Evolutionary conservation across 1,284 basidiomycete genomes (phyloP).

Genomic region (Pyrrhoderma lamaoense): DNA sequence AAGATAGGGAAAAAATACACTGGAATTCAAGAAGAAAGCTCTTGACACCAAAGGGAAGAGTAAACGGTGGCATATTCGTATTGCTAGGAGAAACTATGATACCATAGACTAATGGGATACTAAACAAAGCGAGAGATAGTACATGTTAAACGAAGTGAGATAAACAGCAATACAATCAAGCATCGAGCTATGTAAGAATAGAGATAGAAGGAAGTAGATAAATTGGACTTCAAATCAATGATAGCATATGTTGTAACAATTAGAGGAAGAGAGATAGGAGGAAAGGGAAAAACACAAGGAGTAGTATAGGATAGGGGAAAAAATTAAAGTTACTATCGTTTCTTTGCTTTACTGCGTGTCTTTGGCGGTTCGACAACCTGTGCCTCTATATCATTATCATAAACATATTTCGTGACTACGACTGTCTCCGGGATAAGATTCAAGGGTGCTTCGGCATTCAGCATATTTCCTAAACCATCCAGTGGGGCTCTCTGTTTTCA

Average conservation of each 20-base stretch:
- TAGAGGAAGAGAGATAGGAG: neutral
- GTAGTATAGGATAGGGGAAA: neutral
- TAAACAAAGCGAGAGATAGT: too few relatives aligned
- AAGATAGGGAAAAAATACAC: too few relatives aligned
- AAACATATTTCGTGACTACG: constrained; percentile 73
- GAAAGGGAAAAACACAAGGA: neutral
- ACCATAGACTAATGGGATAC: too few relatives aligned
- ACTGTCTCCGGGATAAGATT: constrained; percentile 62
- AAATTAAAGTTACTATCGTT: constrained; percentile 23
- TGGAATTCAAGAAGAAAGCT: too few relatives aligned
- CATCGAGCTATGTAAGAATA: too few relatives aligned
- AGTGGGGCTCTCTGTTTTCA: constrained; percentile 52
- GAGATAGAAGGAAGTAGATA: too few relatives aligned
- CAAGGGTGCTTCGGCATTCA: constrained; percentile 53
- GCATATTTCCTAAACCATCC: constrained; percentile 70
- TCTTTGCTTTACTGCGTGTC: constrained; percentile 43
- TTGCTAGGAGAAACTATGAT: too few relatives aligned
- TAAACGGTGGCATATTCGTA: too few relatives aligned
- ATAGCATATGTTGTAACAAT: constrained; percentile 14
- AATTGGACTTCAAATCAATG: too few relatives aligned
- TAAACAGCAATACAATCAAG: too few relatives aligned
- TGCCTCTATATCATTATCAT: constrained; percentile 58
- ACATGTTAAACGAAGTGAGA: too few relatives aligned
- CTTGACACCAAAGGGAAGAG: too few relatives aligned
- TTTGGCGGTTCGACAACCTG: constrained; percentile 32